Evolutionary conservation across 148 eudicot species (phyloP).

Genomic region (Rhododendron ferrugineum): DNA sequence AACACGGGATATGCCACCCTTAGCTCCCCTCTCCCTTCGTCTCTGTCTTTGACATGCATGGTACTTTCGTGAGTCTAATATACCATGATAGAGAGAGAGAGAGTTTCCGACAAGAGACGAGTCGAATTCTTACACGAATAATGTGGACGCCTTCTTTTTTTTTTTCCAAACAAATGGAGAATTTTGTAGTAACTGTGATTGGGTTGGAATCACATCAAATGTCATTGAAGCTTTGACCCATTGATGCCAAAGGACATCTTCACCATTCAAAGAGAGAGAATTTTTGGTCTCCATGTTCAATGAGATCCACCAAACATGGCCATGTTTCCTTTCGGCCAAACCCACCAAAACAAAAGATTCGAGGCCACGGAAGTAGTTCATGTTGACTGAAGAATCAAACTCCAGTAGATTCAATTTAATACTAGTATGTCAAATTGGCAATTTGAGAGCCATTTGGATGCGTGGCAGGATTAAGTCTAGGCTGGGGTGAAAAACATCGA

Average conservation of each 20-base stretch:
- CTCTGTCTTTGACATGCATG: background rate
- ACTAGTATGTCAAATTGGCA: background rate
- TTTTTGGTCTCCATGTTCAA: background rate
- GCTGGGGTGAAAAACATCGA: too few relatives aligned
- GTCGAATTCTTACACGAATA: background rate
- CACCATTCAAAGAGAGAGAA: background rate
- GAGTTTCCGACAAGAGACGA: background rate
- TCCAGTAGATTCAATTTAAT: background rate
- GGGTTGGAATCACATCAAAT: constrained; percentile 8
- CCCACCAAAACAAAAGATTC: background rate
- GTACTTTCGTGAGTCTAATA: background rate
- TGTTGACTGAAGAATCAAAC: background rate
- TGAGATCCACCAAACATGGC: constrained; percentile 10
- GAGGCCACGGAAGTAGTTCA: background rate
- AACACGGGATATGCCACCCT: background rate
- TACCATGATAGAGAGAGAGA: background rate
- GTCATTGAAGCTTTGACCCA: constrained; percentile 1
- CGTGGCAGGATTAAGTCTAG: background rate
- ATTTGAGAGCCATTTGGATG: background rate
- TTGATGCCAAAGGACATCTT: background rate
- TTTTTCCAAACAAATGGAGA: background rate
- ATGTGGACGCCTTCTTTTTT: background rate
- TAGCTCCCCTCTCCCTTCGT: background rate
- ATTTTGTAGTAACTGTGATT: background rate
- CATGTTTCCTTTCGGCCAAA: background rate